Base-by-base conservation (phyloP, 179 eudicot genomes). In the Sideroxylon spinosum region DNA sequence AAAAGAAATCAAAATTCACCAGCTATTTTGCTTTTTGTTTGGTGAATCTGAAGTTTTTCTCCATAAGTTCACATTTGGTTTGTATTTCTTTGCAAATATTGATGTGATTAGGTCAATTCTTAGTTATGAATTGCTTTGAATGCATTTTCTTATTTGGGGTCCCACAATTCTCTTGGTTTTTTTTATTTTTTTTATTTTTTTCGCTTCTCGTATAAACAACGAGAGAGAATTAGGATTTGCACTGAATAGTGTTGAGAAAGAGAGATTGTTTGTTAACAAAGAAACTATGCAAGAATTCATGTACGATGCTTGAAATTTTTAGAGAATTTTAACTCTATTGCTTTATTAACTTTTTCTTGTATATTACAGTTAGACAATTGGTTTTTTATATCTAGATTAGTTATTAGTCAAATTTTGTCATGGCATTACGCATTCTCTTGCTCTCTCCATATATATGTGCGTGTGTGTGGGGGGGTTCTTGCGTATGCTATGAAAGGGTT, bases 41-140 rank as follows among this genome's bases (percentile, higher is more conserved):
- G 48, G 10, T 81, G 84, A 81, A 84, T 84, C 86, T 78, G 76
- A 73, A 26, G 17, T 57, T 77, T 65, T 37, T 60, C 49, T 64
- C 57, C 6, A 3, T 32, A 20, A 73, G 28, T 37, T 32, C 83
- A 49, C 78, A 80, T 74, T 70, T 78, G 76, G 78, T 79, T 28
- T 17, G 46, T 23, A 26, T 48, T 32, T 73, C 49, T 44, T 17
- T 19, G 22, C 28, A 50, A 68, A 25, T 57, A 44, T 37, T 65
- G 46, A 62, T 23, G 57, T 19, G 67, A 57, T 23, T 78, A 46
- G 46, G 23, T 71, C 50, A 48, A 23, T 78, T 79, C 26, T 68
- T 55, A 48, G 28, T 63, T 55, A n/a, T 37, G 29, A 22, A 22
- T 16, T 49, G 16, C 19, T 14, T 17, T 59, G 49, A 56, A 20